A percentile compares a stretch with the other conserved stretches of the same genome.
Evolutionary conservation across 2,329 filamentous ascomycete species (phyloP).

Genomic region (Exutisphaerella laricina): DNA sequence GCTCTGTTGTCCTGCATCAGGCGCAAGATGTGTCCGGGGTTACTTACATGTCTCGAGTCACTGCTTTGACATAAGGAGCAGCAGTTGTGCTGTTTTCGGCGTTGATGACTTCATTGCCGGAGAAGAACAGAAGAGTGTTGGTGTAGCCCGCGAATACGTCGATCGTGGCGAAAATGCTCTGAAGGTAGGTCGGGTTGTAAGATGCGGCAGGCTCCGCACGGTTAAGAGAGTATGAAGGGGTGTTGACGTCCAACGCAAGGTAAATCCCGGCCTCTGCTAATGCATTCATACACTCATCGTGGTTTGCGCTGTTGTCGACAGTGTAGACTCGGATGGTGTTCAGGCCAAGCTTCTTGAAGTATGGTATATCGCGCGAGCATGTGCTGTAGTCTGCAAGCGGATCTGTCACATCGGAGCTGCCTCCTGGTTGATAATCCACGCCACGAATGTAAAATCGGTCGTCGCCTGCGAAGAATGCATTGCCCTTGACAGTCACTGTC

Average conservation of each 20-base stretch:
- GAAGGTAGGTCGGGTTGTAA: conserved; percentile 82
- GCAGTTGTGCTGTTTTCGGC: conserved; percentile 54
- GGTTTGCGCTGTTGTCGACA: conserved; percentile 75
- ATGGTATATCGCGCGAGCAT: conserved; percentile 71
- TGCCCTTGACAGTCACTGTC: conserved; percentile 41
- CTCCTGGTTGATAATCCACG: conserved; percentile 50
- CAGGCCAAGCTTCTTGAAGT: conserved; percentile 77
- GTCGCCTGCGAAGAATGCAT: conserved; percentile 58
- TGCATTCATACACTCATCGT: conserved; percentile 76
- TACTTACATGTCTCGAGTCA: conserved; percentile 71
- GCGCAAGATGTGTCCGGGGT: too few species aligned
- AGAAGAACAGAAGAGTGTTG: conserved; percentile 80
- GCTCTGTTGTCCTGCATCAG: too few species aligned
- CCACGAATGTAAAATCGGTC: conserved; percentile 56
- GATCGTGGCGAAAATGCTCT: conserved; percentile 77
- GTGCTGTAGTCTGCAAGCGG: conserved; percentile 64
- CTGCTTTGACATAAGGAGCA: conserved; percentile 61
- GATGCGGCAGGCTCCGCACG: conserved; percentile 62
- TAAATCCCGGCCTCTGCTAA: conserved; percentile 83
- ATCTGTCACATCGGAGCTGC: conserved; percentile 58
- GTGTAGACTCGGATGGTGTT: conserved; percentile 91
- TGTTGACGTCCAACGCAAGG: conserved; percentile 85
- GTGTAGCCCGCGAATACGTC: conserved; percentile 74
- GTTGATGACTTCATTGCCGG: conserved; percentile 69
- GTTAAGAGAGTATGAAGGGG: conserved; percentile 77